Evolutionary conservation across 306 rosid species (phyloP), one percentile per base, ranked within the genome.

Genomic region (Lithocarpus polystachyus): DNA sequence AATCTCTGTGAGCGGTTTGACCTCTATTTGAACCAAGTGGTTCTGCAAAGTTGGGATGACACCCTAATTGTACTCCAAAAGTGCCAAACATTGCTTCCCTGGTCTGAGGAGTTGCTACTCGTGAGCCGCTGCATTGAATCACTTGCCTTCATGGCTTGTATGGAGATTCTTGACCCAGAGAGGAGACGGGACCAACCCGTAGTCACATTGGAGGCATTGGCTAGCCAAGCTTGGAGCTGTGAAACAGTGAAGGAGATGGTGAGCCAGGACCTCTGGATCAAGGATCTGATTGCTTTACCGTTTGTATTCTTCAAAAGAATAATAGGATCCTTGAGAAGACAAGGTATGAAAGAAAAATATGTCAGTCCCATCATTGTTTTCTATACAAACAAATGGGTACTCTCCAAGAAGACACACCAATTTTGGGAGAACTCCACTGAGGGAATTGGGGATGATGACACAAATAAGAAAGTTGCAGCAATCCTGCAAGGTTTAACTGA

Each of bases 61-160:
- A 94, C 98, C 0, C 82, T 90, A 19, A 92, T 92, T 43, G 94
- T 90, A 9, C 97, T 94, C 35, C 97, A 89, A 61, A 90, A 92
- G 82, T 92, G 96, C 62, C 92, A 84, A 79, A 51, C 86, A 52
- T 84, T 90, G 71, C 96, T 92, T 75, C 96, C 98, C 26, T 89
- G 87, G 92, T 92, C 97, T 18, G 98, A 94, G 81, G 90, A 92
- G 75, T 81, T 92, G 48, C 74, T 94, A 20, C 87, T 94, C 4
- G 94, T 84, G 4, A 87, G 98, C 80, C 94, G 98, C 35, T 94
- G 98, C 82, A 89, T 92, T 0, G 97, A 94, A 59, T 92, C 97
- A 18, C 90, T 94, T 0, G 97, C 98, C 23, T 94, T 94, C 89
- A 94, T 94, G 98, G 94, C 98, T 37, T 94, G 98, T 75, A 94